Percentiles rank a stretch among this genome's conserved stretches.
These are phyloP conservation scores for Maudiozyma pseudohumilis DNA, from an alignment of 805 yeast genomes.

Conservation along the genomic window DNA sequence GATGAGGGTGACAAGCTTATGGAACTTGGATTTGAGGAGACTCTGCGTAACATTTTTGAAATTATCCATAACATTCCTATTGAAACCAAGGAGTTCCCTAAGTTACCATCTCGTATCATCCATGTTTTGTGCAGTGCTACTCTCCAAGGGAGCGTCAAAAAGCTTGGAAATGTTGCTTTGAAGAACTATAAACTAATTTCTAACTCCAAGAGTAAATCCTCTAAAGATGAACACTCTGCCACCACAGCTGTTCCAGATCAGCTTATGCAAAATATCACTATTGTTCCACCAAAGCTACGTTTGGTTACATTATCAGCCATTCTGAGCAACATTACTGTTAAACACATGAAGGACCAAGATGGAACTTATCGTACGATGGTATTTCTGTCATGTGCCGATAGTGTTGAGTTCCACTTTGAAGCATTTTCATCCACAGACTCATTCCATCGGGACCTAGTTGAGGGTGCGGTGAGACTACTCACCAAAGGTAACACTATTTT, in stretches of 20 bases:
- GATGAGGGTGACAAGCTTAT: conserved; percentile 96
- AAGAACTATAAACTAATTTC: conserved; percentile 64
- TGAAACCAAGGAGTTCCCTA: conserved; percentile 35
- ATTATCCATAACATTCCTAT: conserved; percentile 41
- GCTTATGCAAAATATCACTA: conserved; percentile 64
- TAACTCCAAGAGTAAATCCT: conserved; percentile 17
- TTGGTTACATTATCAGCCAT: conserved; percentile 69
- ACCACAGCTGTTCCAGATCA: conserved; percentile 85
- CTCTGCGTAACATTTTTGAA: conserved; percentile 64
- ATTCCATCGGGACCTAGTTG: conserved; percentile 27
- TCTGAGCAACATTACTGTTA: conserved; percentile 40
- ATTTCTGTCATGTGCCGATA: conserved; percentile 87
- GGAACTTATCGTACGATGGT: conserved; percentile 55
- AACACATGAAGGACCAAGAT: conserved; percentile 14
- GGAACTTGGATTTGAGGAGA: conserved; percentile 95
- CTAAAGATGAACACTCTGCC: conserved; percentile 20
- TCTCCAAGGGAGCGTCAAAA: conserved; percentile 66
- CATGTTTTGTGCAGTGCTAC: conserved; percentile 93
- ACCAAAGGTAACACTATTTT: conserved; percentile 22
- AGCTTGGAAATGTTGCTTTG: conserved; percentile 70
- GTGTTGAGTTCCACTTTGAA: conserved; percentile 87
- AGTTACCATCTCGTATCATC: conserved; percentile 59
- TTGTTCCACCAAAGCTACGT: conserved; percentile 87
- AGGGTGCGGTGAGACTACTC: conserved; percentile 27
- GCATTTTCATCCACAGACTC: conserved; percentile 53